Conservation (phyloP, 352 stramenopile genomes). For the Globisporangium abappressorium region DNA sequence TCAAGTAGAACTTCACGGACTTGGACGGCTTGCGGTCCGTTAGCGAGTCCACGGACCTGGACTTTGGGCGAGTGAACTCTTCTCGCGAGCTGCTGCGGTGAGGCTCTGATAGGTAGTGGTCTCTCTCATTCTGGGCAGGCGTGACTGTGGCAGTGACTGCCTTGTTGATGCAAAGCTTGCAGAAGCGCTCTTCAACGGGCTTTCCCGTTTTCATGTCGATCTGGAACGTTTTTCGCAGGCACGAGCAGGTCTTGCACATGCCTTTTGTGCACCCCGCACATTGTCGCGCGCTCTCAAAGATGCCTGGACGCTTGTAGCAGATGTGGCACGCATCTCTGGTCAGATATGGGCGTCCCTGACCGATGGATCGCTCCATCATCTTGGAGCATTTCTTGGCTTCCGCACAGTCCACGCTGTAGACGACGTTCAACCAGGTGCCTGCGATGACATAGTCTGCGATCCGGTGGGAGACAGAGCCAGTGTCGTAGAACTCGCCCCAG, state of each 20-base stretch:
- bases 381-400: constrained; percentile 7
- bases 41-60: constrained; percentile 4
- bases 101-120: not conserved
- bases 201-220: constrained; percentile 7
- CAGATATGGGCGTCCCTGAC: not conserved
- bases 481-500: constrained; percentile 27
- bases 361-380: not conserved
- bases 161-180: constrained; percentile 8
- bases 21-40: not conserved
- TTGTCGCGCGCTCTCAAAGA: constrained; percentile 22
- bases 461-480: constrained; percentile 11
- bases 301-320: constrained; percentile 21
- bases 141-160: not conserved
- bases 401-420: constrained; percentile 13
- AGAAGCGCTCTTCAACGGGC: constrained; percentile 8
- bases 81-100: not conserved
- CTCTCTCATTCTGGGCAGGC: not conserved
- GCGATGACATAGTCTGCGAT: constrained; percentile 15
- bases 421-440: constrained; percentile 21
- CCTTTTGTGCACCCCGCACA: constrained; percentile 32
- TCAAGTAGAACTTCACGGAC: not conserved
- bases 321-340: constrained; percentile 27
- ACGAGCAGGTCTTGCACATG: constrained; percentile 31
- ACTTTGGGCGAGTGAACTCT: not conserved
- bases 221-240: constrained; percentile 4